Evolutionary conservation across 306 rosid species (phyloP).

Genomic region (Sicyos edulis): DNA sequence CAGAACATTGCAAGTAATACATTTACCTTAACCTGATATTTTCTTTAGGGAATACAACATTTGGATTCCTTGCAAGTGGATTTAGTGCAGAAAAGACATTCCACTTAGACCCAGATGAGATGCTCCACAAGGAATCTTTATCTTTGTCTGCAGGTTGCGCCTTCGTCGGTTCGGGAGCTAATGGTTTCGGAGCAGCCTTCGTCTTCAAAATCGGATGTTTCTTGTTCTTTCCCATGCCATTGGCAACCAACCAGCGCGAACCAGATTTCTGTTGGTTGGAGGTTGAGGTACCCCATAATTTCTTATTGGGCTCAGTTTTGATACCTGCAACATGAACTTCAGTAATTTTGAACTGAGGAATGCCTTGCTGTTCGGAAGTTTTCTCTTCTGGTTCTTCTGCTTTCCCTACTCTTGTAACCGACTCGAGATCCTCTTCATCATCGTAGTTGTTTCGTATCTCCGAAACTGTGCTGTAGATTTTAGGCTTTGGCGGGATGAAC

Average conservation of each 20-base stretch:
- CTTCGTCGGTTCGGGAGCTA: slow-evolving; percentile 34
- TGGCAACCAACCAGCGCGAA: slow-evolving; percentile 89
- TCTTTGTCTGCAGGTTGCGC: slow-evolving; percentile 56
- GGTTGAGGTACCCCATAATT: slow-evolving; percentile 50
- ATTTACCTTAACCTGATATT: slow-evolving; percentile 32
- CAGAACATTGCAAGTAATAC: not conserved
- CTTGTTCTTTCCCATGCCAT: slow-evolving; percentile 78
- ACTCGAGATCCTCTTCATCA: slow-evolving; percentile 45
- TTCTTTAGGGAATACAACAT: slow-evolving; percentile 49
- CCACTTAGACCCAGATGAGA: slow-evolving; percentile 67
- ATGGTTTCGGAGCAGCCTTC: slow-evolving; percentile 39
- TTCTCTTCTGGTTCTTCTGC: slow-evolving; percentile 38
- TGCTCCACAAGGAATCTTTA: slow-evolving; percentile 63
- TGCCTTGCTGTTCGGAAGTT: slow-evolving; percentile 39
- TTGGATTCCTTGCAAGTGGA: slow-evolving; percentile 57
- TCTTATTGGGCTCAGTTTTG: slow-evolving; percentile 45
- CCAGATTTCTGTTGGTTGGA: slow-evolving; percentile 59
- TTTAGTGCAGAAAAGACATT: slow-evolving; percentile 56
- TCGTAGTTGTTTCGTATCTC: slow-evolving; percentile 37
- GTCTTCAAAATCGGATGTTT: slow-evolving; percentile 55
- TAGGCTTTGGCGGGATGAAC: slow-evolving; percentile 73
- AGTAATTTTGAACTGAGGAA: slow-evolving; percentile 67
- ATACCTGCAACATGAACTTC: slow-evolving; percentile 81
- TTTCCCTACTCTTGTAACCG: slow-evolving; percentile 29
- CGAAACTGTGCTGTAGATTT: slow-evolving; percentile 41